These are phyloP conservation scores for Bretschneidera sinensis DNA, from an alignment of 345 rosid genomes.

Conservation along the genomic window DNA sequence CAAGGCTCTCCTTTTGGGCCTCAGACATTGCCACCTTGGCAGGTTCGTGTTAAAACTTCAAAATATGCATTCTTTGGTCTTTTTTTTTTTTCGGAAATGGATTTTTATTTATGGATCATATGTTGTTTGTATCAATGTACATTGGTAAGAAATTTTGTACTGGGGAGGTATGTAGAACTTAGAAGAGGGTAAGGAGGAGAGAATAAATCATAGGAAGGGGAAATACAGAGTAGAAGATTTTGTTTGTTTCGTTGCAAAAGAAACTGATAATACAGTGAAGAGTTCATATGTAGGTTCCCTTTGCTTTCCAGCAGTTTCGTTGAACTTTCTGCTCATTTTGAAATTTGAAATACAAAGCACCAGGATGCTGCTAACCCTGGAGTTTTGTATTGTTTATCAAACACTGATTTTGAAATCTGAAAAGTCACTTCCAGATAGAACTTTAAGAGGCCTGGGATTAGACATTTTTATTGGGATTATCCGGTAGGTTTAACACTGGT, in stretches of 20 bases:
- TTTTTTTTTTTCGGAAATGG: neutral
- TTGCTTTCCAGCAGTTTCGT: constrained; percentile 1
- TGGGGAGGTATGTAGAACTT: no score
- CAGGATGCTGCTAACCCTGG: no score
- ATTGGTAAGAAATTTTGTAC: no score
- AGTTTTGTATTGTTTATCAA: no score
- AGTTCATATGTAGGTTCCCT: neutral
- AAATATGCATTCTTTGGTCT: neutral
- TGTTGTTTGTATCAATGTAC: constrained; percentile 1
- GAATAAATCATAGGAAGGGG: constrained; percentile 1
- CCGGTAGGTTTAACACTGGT: no score
- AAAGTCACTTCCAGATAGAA: no score
- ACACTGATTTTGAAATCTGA: no score
- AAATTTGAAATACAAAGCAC: constrained; percentile 3
- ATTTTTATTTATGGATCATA: neutral
- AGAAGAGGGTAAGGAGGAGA: neutral
- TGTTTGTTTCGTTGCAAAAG: neutral
- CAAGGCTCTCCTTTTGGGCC: constrained; percentile 18
- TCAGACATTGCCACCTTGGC: neutral
- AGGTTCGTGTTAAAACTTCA: no score
- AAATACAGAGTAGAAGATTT: neutral
- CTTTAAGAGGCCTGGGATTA: no score
- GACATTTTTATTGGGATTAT: no score
- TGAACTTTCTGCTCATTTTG: constrained; percentile 7
- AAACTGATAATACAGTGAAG: neutral